Conservation (phyloP, 106 monocot species). For the Apostasia ramifera region DNA sequence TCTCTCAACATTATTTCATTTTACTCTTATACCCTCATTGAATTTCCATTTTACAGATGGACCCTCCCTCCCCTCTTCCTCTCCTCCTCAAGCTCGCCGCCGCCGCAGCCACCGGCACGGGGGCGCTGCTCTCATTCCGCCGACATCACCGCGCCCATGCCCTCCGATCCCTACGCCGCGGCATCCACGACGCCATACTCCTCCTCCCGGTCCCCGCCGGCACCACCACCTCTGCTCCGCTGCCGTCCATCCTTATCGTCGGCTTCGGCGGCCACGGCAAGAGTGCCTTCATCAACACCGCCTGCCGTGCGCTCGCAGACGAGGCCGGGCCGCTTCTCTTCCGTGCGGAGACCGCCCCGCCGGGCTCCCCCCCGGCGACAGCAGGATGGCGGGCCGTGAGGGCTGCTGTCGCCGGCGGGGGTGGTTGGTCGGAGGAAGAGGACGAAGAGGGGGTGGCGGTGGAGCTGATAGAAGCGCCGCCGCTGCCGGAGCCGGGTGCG, state of each 20-base stretch:
- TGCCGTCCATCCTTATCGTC: slow-evolving; percentile 42
- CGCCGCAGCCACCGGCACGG: slow-evolving; percentile 30
- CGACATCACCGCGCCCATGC: slow-evolving; percentile 19
- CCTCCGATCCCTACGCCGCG: slow-evolving; percentile 43
- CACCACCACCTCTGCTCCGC: background rate
- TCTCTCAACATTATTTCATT: no score
- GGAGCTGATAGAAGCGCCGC: slow-evolving; percentile 48
- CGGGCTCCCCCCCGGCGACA: slow-evolving; percentile 12
- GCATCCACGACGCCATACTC: slow-evolving; percentile 21
- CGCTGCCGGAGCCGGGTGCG: slow-evolving; percentile 30
- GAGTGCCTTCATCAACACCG: slow-evolving; percentile 74
- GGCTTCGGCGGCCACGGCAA: slow-evolving; percentile 69
- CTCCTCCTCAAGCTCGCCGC: slow-evolving; percentile 41
- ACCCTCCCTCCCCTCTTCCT: slow-evolving; percentile 6
- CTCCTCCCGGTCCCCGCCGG: background rate
- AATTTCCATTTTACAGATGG: background rate
- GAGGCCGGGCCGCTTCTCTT: slow-evolving; percentile 59
- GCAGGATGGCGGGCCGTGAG: slow-evolving; percentile 8
- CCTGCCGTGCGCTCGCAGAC: slow-evolving; percentile 51
- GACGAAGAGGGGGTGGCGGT: slow-evolving; percentile 18
- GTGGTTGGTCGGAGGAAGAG: slow-evolving; percentile 17
- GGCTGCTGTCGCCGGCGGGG: slow-evolving; percentile 6
- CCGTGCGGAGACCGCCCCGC: slow-evolving; percentile 50
- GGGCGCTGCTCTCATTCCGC: slow-evolving; percentile 26
- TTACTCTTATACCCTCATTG: no score